phyloP scores from a whole-genome alignment of 345 rosid species.

The Mallotus nudiflorus region DNA sequence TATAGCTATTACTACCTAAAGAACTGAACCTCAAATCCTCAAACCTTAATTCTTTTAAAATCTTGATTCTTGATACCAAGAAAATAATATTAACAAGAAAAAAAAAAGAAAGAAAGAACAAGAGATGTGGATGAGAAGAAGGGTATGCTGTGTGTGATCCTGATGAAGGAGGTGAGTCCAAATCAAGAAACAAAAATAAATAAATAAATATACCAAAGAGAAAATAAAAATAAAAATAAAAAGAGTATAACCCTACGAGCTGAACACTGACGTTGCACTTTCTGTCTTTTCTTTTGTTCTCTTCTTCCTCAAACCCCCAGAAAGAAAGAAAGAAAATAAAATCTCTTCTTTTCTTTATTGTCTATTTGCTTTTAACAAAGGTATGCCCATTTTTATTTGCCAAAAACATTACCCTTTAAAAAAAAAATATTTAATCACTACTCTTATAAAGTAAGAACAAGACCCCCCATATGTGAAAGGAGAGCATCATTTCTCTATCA shows the following conservation, averaged over 20 bases:
- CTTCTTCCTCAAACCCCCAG: constrained; percentile 34
- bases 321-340: constrained; percentile 8
- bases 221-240: too few species aligned
- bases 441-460: constrained; percentile 29
- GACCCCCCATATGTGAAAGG: constrained; percentile 8
- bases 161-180: constrained; percentile 17
- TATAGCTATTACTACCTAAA: too few species aligned
- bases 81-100: constrained; percentile 35
- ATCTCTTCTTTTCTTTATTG: constrained; percentile 35
- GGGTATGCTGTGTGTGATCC: constrained; percentile 32
- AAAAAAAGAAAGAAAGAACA: constrained; percentile 30
- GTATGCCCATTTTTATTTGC: background rate
- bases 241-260: constrained; percentile 41
- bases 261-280: constrained; percentile 59
- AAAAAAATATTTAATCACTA: too few species aligned
- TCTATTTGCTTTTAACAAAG: constrained; percentile 26
- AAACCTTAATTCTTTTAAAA: constrained; percentile 30
- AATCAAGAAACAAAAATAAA: constrained; percentile 26
- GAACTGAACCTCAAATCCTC: constrained; percentile 29
- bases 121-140: constrained; percentile 49
- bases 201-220: too few species aligned
- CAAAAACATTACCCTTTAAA: too few species aligned
- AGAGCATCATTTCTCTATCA: constrained; percentile 23
- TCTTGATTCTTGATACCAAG: constrained; percentile 23
- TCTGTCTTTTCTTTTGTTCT: constrained; percentile 71